Base-by-base conservation (phyloP, 106 monocot species). In the Apostasia ramifera region DNA sequence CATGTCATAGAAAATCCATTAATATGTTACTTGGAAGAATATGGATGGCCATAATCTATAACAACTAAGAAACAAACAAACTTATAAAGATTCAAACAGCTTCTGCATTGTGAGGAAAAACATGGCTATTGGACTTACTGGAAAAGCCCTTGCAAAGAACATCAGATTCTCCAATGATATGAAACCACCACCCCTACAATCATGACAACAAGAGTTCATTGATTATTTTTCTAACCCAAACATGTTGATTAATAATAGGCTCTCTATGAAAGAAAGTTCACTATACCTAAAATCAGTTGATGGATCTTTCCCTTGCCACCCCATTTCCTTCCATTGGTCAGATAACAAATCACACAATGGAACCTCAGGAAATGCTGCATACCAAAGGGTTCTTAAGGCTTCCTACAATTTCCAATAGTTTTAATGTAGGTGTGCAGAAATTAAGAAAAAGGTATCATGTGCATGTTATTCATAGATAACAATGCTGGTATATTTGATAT, bases 261-360 rank as follows among this genome's bases (percentile, higher is more conserved):
- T 40, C 40, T 59, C 37, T 38, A 59, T 39, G 6, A 59, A 7
- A 38, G 40, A 10, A 41, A 39, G 38, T 59, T 12, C 2, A 70
- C 4, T 49, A 58, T 53, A 91, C 95, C 95, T 88, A 77, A 95
- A 95, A 82, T 95, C 95, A 66, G 95, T 95, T 38, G 95, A 95
- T 50, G 95, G 95, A 62, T 95, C 95, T 76, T 95, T 95, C 52
- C 95, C 95, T 79, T 95, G 95, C 95, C 95, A 95, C 57, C 95
- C 95, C 95, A 95, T 95, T 82, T 95, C 91, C 60, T 91, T 95
- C 95, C 95, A 95, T 56, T 95, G 91, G 3, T 95, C 95, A 70
- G 95, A 91, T 73, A 95, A 77, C 64, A 95, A 62, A 69, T 59
- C 91, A 53, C 66, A 71, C 46, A 95, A 80, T 71, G 88, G 91